Evolutionary conservation across 2,329 filamentous ascomycete species (phyloP), one percentile per base, ranked within the genome.

Genomic region (Myriosclerotinia curreyana): DNA sequence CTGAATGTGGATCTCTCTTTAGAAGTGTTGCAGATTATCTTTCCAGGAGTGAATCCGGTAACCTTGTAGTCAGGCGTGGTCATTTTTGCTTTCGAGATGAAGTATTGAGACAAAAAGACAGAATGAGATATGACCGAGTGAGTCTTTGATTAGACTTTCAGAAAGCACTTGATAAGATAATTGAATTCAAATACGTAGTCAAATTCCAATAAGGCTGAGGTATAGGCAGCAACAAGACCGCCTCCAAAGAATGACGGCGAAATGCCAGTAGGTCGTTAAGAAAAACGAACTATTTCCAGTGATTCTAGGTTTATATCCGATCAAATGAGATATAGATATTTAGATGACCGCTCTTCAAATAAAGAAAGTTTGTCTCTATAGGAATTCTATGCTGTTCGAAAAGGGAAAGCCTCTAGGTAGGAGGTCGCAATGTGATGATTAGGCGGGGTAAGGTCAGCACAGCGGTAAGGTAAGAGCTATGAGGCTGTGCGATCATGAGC

Each of bases 401-500:
- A 38, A 52, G 15, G 34, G 8, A 38, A 17, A 58, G 11, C 12
- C 22, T 56, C 20, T 8, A 17, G 3, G n/a, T 15, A 20, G 14
- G 20, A n/a, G 22, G 14, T 36, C 28, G 31, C 22, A 48, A 48
- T 12, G 28, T 58, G 55, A 48, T 8, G n/a, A 58, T 25, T 0
- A 25, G 20, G 55, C 28, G 55, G 42, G 28, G 55, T 58, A 48
- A 58, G 54, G 20, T 36, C 12, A 44, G 17, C 53, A 46, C 25
- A 44, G 53, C 38, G 25, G 40, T 2, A 44, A 8, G 3, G 7
- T 28, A 15, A 58, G 12, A n/a, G 11, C 7, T 11, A 36, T 22
- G 46, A 9, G 28, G 40, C 54, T 58, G n/a, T 22, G 11, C 7
- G 12, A 15, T 48, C 28, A 58, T n/a, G 31, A 22, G 55, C 55